These are phyloP conservation scores for Diaporthe australafricana DNA, from an alignment of 2,329 filamentous ascomycete species.

Conservation along the genomic window DNA sequence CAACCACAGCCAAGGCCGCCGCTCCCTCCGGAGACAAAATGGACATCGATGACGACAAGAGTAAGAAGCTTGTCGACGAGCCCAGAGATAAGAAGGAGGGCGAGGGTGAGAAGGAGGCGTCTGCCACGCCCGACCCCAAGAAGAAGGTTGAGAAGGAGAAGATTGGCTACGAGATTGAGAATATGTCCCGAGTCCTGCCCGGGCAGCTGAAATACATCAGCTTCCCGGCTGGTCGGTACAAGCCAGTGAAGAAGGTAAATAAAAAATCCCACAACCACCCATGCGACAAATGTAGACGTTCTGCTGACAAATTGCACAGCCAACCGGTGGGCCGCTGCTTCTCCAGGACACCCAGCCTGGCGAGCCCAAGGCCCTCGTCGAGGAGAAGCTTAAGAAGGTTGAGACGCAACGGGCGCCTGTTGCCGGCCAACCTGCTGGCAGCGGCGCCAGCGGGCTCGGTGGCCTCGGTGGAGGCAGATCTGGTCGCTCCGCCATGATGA, in stretches of 20 bases:
- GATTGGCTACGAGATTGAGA: conserved; percentile 93
- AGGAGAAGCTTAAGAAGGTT: conserved; percentile 91
- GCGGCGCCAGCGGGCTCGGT: conserved; percentile 45
- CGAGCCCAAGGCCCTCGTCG: conserved; percentile 83
- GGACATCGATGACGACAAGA: conserved; percentile 81
- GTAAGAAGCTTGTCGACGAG: conserved; percentile 58
- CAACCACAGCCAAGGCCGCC: conserved; percentile 75
- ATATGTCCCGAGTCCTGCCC: conserved; percentile 95
- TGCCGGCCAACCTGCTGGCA: conserved; percentile 51
- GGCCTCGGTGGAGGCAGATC: conserved; percentile 45
- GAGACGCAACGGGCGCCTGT: conserved; percentile 72
- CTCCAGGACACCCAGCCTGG: conserved; percentile 85
- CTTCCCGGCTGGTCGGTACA: conserved; percentile 90
- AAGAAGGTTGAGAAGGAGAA: conserved; percentile 97
- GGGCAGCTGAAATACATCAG: conserved; percentile 95
- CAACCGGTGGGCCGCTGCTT: conserved; percentile 93
- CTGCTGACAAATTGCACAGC: conserved; percentile 59
- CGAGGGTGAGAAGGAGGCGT: conserved; percentile 69
- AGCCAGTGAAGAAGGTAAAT: conserved; percentile 86
- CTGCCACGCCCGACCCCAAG: conserved; percentile 71
- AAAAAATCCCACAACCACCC: conserved; percentile 6
- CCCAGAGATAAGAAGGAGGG: conserved; percentile 71
- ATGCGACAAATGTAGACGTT: not conserved
- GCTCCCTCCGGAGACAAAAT: conserved; percentile 79
- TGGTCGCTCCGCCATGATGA: conserved; percentile 33